These are phyloP conservation scores for Phytopythium oedochilum DNA, from an alignment of 352 stramenopile genomes.

Conservation along the genomic window DNA sequence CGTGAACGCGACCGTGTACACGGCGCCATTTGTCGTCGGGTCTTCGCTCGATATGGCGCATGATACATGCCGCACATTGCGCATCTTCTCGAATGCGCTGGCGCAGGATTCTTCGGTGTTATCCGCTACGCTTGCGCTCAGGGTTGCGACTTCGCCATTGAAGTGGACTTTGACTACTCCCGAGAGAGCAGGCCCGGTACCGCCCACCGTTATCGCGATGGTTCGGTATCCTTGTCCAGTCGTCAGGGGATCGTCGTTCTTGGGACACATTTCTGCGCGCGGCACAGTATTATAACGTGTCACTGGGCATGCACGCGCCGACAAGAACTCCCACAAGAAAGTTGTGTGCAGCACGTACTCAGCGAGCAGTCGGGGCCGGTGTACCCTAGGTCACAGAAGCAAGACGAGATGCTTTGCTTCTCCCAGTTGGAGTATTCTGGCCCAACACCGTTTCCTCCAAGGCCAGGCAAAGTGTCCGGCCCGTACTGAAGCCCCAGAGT, in stretches of 20 bases:
- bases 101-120: constrained; percentile 32
- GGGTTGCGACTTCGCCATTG: constrained; percentile 35
- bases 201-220: constrained; percentile 51
- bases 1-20: constrained; percentile 66
- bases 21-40: constrained; percentile 30
- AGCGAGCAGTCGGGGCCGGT: constrained; percentile 81
- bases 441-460: constrained; percentile 36
- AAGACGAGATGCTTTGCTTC: constrained; percentile 67
- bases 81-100: constrained; percentile 35
- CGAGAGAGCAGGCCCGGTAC: constrained; percentile 16
- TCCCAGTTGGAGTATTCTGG: constrained; percentile 84
- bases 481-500: constrained; percentile 46
- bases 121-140: constrained; percentile 25
- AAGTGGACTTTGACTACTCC: constrained; percentile 43
- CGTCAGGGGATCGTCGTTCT: constrained; percentile 85
- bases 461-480: constrained; percentile 24
- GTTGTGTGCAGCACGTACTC: constrained; percentile 25
- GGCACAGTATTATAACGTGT: not conserved
- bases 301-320: not conserved
- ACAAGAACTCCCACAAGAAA: not conserved
- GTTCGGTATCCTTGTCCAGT: constrained; percentile 53
- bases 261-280: constrained; percentile 67
- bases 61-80: constrained; percentile 30
- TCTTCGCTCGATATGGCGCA: constrained; percentile 33
- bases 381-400: constrained; percentile 83